These are phyloP conservation scores for Fomitiporia mediterranea DNA, from an alignment of 1,284 basidiomycete genomes.

Conservation along the genomic window DNA sequence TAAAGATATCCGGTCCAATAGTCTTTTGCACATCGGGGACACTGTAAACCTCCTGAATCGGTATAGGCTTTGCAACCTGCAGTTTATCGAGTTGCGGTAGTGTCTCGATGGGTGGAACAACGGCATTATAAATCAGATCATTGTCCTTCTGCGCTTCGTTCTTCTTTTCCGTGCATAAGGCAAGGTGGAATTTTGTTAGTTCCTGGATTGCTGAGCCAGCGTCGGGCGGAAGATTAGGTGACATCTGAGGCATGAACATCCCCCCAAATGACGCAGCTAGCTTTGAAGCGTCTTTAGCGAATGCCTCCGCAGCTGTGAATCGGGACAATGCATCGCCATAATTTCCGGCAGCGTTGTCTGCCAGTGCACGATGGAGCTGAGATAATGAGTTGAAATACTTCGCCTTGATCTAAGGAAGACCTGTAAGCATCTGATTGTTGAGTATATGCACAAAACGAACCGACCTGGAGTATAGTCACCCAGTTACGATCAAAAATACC, in stretches of 20 bases:
- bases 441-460: constrained; percentile 22
- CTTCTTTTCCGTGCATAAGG: constrained; percentile 74
- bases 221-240: constrained; percentile 86
- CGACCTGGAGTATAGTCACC: constrained; percentile 79
- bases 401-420: constrained; percentile 66
- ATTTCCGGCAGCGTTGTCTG: constrained; percentile 73
- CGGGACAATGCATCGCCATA: constrained; percentile 87
- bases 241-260: constrained; percentile 66
- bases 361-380: constrained; percentile 83
- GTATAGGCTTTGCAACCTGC: constrained; percentile 72
- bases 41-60: constrained; percentile 93
- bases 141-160: constrained; percentile 84
- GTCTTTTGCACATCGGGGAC: constrained; percentile 91
- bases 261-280: constrained; percentile 69
- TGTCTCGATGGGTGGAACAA: constrained; percentile 77
- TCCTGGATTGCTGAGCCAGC: constrained; percentile 75
- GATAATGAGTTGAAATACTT: constrained; percentile 86
- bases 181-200: constrained; percentile 79
- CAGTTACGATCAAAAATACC: constrained; percentile 96
- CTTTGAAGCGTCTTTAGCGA: constrained; percentile 82
- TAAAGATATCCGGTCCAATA: constrained; percentile 91
- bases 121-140: constrained; percentile 97
- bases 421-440: background rate
- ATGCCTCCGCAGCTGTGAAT: constrained; percentile 71
- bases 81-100: constrained; percentile 81